Evolutionary conservation across 176 grass and related monocot genomes (phyloP).

Genomic region (Oryza glaberrima): DNA sequence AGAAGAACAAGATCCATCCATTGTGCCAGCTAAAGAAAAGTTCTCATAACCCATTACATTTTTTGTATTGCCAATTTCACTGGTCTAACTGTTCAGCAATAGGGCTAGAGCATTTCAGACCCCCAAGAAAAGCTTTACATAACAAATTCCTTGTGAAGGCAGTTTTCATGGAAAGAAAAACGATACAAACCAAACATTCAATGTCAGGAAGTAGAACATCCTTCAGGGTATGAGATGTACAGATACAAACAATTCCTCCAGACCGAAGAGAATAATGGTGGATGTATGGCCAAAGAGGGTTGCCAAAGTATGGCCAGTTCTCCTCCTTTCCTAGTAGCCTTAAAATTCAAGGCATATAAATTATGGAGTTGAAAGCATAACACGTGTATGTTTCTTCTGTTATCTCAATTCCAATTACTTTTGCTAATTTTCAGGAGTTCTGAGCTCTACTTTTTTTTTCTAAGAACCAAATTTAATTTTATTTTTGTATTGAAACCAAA

Average conservation of each 20-base stretch:
- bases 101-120: not conserved
- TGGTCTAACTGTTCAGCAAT: not conserved
- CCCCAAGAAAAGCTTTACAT: not conserved
- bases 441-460: not conserved
- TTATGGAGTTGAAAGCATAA: not conserved
- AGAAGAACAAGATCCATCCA: not conserved
- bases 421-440: constrained; percentile 1
- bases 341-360: not conserved
- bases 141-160: not conserved
- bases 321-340: not conserved
- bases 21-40: not conserved
- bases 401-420: not conserved
- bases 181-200: not conserved
- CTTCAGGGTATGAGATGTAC: not conserved
- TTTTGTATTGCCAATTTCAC: not conserved
- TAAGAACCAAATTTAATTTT: not conserved
- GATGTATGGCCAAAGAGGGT: not conserved
- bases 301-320: not conserved
- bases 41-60: not conserved
- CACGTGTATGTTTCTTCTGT: not conserved
- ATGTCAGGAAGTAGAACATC: not conserved
- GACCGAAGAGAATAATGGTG: not conserved
- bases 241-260: not conserved
- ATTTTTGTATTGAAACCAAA: not conserved
- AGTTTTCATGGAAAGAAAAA: not conserved